Conservation (phyloP, 805 yeast genomes). For the Kuraishia capsulata region DNA sequence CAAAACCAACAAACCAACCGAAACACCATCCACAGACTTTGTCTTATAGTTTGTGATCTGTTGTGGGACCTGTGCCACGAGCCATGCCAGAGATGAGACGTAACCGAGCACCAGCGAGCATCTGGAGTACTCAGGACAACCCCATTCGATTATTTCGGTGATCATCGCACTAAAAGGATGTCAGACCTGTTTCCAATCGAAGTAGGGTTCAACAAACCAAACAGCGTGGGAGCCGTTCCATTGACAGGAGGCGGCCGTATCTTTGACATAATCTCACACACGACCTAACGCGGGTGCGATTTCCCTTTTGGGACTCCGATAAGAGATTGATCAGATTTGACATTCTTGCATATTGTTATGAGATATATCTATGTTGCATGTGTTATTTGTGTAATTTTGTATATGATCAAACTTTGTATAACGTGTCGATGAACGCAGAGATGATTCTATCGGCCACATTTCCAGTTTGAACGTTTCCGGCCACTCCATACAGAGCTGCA, state of each 20-base stretch:
- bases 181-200: no score
- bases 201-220: no score
- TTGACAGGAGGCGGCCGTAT: no score
- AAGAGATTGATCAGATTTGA: no score
- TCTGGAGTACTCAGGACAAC: neutral
- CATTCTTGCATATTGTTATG: no score
- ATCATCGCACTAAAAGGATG: no score
- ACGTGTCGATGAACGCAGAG: slow-evolving; percentile 70
- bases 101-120: slow-evolving; percentile 14
- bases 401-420: slow-evolving; percentile 57
- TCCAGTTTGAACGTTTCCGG: slow-evolving; percentile 78
- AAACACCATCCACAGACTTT: slow-evolving; percentile 22
- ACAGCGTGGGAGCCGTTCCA: no score
- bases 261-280: no score
- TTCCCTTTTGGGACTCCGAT: no score
- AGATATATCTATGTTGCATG: no score
- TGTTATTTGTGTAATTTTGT: no score
- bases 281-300: no score
- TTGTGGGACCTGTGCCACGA: slow-evolving; percentile 27
- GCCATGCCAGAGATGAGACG: slow-evolving; percentile 23
- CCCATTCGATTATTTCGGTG: neutral
- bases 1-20: slow-evolving; percentile 18
- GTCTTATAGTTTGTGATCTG: slow-evolving; percentile 20
- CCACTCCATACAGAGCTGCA: slow-evolving; percentile 91
- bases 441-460: slow-evolving; percentile 79